Evolutionary conservation across 306 rosid genomes (phyloP).

Genomic region (Gastrolobium villosum): DNA sequence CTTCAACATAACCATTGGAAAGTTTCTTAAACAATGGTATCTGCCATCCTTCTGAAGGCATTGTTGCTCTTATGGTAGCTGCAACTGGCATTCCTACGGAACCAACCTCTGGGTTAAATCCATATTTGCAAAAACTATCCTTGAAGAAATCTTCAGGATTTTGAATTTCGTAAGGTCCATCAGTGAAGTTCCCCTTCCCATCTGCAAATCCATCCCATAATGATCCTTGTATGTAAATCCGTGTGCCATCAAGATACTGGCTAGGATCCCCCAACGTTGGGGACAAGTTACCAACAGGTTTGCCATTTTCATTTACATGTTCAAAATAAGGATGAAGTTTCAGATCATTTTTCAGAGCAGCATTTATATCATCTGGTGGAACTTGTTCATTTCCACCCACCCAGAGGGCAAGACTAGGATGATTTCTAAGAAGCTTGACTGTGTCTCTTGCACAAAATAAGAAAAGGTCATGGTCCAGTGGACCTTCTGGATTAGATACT

Average conservation of each 20-base stretch:
- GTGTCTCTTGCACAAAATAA: constrained; percentile 92
- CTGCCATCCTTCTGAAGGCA: constrained; percentile 94
- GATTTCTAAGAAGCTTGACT: constrained; percentile 90
- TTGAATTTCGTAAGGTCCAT: constrained; percentile 96
- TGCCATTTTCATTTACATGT: constrained; percentile 49
- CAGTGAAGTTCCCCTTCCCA: constrained; percentile 83
- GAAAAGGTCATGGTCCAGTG: constrained; percentile 93
- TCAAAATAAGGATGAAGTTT: constrained; percentile 80
- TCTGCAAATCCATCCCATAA: constrained; percentile 95
- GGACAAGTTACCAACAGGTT: constrained; percentile 44
- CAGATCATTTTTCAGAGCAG: constrained; percentile 75
- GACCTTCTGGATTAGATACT: constrained; percentile 83
- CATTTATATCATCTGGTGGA: constrained; percentile 85
- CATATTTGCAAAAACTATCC: constrained; percentile 65
- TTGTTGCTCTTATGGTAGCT: constrained; percentile 93
- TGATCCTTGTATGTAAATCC: constrained; percentile 85
- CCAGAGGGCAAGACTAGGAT: constrained; percentile 98
- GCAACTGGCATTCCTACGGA: constrained; percentile 94
- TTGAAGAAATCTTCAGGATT: constrained; percentile 88
- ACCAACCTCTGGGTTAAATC: constrained; percentile 98
- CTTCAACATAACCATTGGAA: constrained; percentile 74
- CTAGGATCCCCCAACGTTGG: constrained; percentile 70
- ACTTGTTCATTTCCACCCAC: constrained; percentile 98
- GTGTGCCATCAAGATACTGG: constrained; percentile 92
- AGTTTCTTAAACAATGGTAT: constrained; percentile 81